Base-by-base conservation (phyloP, 2,329 filamentous ascomycete species). In the Aspergillus sp. region DNA sequence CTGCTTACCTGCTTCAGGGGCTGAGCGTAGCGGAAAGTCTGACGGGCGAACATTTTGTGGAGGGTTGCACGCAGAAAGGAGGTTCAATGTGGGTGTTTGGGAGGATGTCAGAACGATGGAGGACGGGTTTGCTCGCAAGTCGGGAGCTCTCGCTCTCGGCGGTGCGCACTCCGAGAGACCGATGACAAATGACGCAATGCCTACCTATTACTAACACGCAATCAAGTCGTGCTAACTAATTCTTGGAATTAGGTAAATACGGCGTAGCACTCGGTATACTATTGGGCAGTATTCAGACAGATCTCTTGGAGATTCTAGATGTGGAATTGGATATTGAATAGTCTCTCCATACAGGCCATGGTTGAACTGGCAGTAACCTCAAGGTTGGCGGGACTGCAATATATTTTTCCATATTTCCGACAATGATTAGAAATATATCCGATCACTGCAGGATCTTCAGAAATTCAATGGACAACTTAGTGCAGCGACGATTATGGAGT, bases 31-130 rank as follows among this genome's bases (percentile, higher is more conserved):
- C 85, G 81, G 68, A 88, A 79, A 58, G 79, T 76, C 64, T 84
- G 79, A 77, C 86, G 79, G 56, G 86, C 79, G 67, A 89, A 87
- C 85, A 90, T 88, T 60, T 67, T 82, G 65, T 55, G 48, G 40
- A 43, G 48, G n/a, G n/a, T 38, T 17, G 53, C 56, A 55, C 50
- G 51, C 45, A 35, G 42, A 24, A 44, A 57, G 50, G 43, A 48
- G 49, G 48, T 43, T 58, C 58, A 60, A 57, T 60, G 47, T 46
- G 42, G 26, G 8, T 9, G 26, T 11, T 30, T 2, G 26, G 26
- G 52, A 41, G 48, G 51, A 47, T 32, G 42, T 38, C 45, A 50
- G 35, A 51, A 47, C 55, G 53, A 51, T 58, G 58, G 62, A 59
- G 42, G 33, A 36, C 50, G 43, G 35, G 20, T 14, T 32, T 16